Evolutionary conservation across 805 yeast species (phyloP), one percentile per base, ranked within the genome.

Genomic region (Yarrowia osloensis): DNA sequence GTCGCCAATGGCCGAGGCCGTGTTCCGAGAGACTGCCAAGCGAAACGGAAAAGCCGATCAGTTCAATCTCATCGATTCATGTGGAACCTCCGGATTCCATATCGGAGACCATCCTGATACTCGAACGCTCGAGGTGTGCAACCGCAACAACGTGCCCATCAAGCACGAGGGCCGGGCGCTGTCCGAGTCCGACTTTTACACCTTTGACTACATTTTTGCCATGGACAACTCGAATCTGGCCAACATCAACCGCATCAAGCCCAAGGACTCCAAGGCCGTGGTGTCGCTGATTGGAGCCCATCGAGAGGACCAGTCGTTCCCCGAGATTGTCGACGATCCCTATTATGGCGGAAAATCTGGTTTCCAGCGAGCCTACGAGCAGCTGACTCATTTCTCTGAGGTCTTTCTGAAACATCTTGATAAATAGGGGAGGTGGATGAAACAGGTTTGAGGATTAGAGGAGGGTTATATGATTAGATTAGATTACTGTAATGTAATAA

Each of bases 1-100:
- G 59, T 91, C 97, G 1, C 98, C 98, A 15, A 94, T 93, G 98
- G 98, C 98, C 0, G 98, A 94, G 78, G 97, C 97, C 0, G 90
- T 92, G 0, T 91, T 93, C 78, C 81, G 80, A 57, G 86, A 90
- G 68, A 79, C 80, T 17, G 96, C 90, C 11, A 76, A 84, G 49
- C 75, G 84, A 50, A 76, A 77, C 22, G 87, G 88, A 0, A 70
- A 80, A 31, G 73, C 69, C 37, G 77, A 74, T 19, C 74, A 74
- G n/a, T 84, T 92, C 69, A 74, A 78, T 0, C 74, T 74, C 19
- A 87, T 91, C 35, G 97, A 93, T 73, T 91, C 97, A 0, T 93
- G 87, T 77, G 98, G 98, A 17, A 91, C 98, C 0, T 86, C 90
- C 11, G 89, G 88, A 0, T 94, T 87, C 79, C 98, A 93, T 73